Conservation (phyloP, 2,329 filamentous ascomycete species). For the Trichoderma sp. region DNA sequence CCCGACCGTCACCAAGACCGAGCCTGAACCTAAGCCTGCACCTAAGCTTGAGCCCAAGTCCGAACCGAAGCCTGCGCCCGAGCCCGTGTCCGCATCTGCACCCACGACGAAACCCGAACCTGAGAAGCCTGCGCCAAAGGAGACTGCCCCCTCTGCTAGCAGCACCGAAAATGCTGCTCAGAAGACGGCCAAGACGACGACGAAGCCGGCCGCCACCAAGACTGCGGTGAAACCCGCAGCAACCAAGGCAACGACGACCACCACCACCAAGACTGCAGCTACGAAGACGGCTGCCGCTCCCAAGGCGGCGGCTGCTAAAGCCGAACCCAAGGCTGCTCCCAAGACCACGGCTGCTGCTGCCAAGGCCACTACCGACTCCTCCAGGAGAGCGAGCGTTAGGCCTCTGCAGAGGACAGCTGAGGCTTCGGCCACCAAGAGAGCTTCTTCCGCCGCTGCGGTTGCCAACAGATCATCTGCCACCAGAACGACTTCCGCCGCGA, state of each 20-base stretch:
- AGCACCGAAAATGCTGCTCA: neutral
- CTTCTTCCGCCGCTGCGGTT: conserved; percentile 35
- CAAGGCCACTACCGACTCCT: conserved; percentile 34
- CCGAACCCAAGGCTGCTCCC: conserved; percentile 28
- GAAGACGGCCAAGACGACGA: conserved; percentile 12
- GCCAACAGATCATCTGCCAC: conserved; percentile 35
- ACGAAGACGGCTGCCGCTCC: conserved; percentile 31
- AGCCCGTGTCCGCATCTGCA: neutral
- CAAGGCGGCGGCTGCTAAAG: conserved; percentile 17
- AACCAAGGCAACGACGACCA: neutral
- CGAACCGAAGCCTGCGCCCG: neutral
- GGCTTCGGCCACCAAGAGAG: conserved; percentile 41
- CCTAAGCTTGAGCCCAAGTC: conserved; percentile 8
- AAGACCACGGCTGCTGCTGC: conserved; percentile 33
- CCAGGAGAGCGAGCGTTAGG: conserved; percentile 39
- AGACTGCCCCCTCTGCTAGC: neutral
- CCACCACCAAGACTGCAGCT: conserved; percentile 30
- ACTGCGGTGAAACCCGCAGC: neutral
- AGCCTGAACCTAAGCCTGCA: conserved; percentile 8
- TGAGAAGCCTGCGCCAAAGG: conserved; percentile 8
- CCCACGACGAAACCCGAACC: neutral
- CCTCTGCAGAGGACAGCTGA: conserved; percentile 34
- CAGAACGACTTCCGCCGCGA: conserved; percentile 36
- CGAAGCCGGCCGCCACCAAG: conserved; percentile 12
- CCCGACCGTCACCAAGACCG: conserved; percentile 32